Evolutionary conservation across 345 rosid genomes (phyloP).

Genomic region (Melastoma malabathricum): DNA sequence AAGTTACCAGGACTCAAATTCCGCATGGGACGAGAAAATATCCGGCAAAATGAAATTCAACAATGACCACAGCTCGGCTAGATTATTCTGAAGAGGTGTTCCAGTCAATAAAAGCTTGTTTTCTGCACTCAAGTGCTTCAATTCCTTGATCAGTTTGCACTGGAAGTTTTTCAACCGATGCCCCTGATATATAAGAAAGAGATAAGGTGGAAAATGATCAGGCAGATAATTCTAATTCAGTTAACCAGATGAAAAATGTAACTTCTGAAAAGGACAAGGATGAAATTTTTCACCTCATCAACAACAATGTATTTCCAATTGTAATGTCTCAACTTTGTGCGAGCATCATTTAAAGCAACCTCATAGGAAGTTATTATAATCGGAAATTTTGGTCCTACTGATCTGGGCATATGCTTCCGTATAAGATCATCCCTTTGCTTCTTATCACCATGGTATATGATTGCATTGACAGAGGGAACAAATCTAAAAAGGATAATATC

Average conservation of each 20-base stretch:
- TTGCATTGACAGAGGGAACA: constrained; percentile 53
- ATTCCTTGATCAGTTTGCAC: constrained; percentile 67
- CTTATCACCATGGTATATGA: constrained; percentile 74
- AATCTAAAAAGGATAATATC: constrained; percentile 32
- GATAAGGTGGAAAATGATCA: constrained; percentile 6
- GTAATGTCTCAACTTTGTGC: constrained; percentile 45
- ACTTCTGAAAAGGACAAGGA: constrained; percentile 1
- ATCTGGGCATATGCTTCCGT: constrained; percentile 58
- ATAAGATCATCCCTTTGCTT: constrained; percentile 53
- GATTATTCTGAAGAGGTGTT: constrained; percentile 90
- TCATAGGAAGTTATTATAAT: constrained; percentile 84
- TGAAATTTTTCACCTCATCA: constrained; percentile 59
- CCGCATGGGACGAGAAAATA: constrained; percentile 81
- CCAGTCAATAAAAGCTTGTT: constrained; percentile 92
- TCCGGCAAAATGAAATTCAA: constrained; percentile 89
- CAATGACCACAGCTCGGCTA: constrained; percentile 97
- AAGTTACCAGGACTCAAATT: constrained; percentile 82
- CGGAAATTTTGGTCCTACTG: constrained; percentile 69
- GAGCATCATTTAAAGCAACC: constrained; percentile 72
- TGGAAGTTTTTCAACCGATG: constrained; percentile 83
- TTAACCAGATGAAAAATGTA: not conserved
- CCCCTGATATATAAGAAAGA: constrained; percentile 35
- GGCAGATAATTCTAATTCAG: not conserved
- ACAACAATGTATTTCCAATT: constrained; percentile 85
- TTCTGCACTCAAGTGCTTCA: constrained; percentile 35